Conservation (phyloP, 1,139 yeast species). For the Yamadazyma sp. region DNA sequence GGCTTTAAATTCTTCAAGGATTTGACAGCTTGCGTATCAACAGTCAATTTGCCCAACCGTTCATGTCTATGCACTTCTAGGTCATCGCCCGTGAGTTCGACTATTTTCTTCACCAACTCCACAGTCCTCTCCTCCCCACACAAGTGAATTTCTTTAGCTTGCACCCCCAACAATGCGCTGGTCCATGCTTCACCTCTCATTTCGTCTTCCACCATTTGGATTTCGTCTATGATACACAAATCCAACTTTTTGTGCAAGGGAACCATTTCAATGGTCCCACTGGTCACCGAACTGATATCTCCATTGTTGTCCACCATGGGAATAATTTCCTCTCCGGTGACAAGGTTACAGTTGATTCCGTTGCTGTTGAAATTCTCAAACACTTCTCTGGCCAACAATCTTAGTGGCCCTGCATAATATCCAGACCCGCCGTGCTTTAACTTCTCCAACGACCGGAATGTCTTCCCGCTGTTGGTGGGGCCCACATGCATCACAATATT, state of each 20-base stretch:
- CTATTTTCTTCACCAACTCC: constrained; percentile 58
- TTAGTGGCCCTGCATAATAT: constrained; percentile 90
- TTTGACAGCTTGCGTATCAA: constrained; percentile 40
- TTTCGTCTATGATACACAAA: constrained; percentile 90
- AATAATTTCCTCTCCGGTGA: constrained; percentile 92
- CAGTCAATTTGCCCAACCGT: constrained; percentile 70
- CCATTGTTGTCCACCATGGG: constrained; percentile 70
- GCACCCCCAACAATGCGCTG: constrained; percentile 81
- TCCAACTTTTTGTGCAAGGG: constrained; percentile 69
- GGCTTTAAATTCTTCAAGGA: constrained; percentile 41
- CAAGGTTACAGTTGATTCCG: constrained; percentile 71
- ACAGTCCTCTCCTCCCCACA: constrained; percentile 93
- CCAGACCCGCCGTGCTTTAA: constrained; percentile 75
- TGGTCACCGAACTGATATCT: constrained; percentile 66
- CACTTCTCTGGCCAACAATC: constrained; percentile 87
- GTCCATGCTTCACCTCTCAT: constrained; percentile 95
- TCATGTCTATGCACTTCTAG: constrained; percentile 66
- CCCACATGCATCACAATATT: constrained; percentile 90
- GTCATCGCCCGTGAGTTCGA: constrained; percentile 75
- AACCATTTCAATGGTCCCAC: constrained; percentile 95
- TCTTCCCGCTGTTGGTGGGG: constrained; percentile 97
- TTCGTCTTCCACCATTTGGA: constrained; percentile 87
- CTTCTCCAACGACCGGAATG: constrained; percentile 75
- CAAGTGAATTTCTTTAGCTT: constrained; percentile 81
- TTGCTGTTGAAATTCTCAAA: constrained; percentile 73